These are phyloP conservation scores for Gloeophyllum trabeum DNA, from an alignment of 768 basidiomycete species.

Conservation along the genomic window DNA sequence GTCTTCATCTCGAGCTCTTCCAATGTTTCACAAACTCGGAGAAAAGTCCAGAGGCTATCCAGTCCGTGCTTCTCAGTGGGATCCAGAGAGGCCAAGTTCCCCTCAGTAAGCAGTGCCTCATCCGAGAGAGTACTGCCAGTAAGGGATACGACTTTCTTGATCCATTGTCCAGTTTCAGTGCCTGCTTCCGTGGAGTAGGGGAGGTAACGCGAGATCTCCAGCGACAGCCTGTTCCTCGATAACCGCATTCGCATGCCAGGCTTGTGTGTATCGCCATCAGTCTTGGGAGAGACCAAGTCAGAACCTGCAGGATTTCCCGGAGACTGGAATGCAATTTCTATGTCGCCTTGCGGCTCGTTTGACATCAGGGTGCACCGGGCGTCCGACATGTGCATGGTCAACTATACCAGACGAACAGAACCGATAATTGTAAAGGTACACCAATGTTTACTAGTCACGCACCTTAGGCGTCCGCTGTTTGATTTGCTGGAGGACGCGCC, in stretches of 20 bases:
- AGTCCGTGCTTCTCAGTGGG: slow-evolving; percentile 5
- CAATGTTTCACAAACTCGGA: slow-evolving; percentile 10
- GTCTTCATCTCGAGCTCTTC: slow-evolving; percentile 3
- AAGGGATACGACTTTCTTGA: slow-evolving; percentile 12
- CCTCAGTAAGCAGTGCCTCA: background rate
- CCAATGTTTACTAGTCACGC: slow-evolving; percentile 2
- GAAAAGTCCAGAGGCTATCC: slow-evolving; percentile 8
- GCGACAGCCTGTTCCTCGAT: slow-evolving; percentile 3
- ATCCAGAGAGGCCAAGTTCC: slow-evolving; percentile 5
- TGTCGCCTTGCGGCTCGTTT: slow-evolving; percentile 34
- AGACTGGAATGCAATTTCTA: slow-evolving; percentile 27
- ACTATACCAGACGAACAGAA: slow-evolving; percentile 15
- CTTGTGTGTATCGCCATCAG: background rate
- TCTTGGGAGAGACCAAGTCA: background rate
- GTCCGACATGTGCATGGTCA: slow-evolving; percentile 26
- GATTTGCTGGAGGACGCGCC: slow-evolving; percentile 30
- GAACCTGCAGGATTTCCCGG: background rate
- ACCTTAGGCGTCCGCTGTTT: slow-evolving; percentile 46
- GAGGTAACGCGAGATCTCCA: slow-evolving; percentile 13
- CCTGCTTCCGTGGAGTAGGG: background rate
- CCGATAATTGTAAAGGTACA: background rate
- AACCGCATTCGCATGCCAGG: slow-evolving; percentile 11
- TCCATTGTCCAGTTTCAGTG: slow-evolving; percentile 9
- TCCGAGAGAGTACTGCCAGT: background rate
- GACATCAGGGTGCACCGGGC: slow-evolving; percentile 41